Evolutionary conservation across 306 rosid species (phyloP).

Genomic region (Inga oerstediana): DNA sequence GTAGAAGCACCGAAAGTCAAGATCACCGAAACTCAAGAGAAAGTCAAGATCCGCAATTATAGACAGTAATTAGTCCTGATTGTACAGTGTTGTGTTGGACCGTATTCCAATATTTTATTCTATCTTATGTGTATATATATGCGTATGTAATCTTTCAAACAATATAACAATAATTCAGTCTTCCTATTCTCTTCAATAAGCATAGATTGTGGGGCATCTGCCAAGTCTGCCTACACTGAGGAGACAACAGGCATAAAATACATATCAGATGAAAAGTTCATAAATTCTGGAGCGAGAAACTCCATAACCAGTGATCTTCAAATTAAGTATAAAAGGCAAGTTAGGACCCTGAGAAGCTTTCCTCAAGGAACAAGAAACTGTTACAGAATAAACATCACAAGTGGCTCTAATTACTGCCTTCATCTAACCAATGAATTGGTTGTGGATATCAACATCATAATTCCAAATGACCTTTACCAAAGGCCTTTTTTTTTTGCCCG

Average conservation of each 20-base stretch:
- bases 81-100: too few relatives aligned
- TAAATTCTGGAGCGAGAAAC: conserved; percentile 33
- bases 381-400: conserved; percentile 41
- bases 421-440: background rate
- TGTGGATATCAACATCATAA: background rate
- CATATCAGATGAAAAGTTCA: conserved; percentile 49
- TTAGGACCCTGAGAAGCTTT: conserved; percentile 42
- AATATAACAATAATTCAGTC: too few relatives aligned
- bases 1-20: too few relatives aligned
- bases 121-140: too few relatives aligned
- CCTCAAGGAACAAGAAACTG: conserved; percentile 55
- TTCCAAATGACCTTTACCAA: too few relatives aligned
- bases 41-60: too few relatives aligned
- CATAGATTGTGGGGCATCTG: conserved; percentile 50
- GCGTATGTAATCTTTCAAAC: too few relatives aligned
- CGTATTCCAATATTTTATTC: too few relatives aligned
- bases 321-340: background rate
- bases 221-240: conserved; percentile 29
- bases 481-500: too few relatives aligned
- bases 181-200: background rate
- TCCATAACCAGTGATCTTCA: conserved; percentile 4
- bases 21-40: too few relatives aligned
- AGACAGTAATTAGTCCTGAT: too few relatives aligned
- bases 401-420: background rate
- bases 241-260: conserved; percentile 28